Evolutionary conservation across 306 rosid genomes (phyloP).

Genomic region (Vachellia collinsii): DNA sequence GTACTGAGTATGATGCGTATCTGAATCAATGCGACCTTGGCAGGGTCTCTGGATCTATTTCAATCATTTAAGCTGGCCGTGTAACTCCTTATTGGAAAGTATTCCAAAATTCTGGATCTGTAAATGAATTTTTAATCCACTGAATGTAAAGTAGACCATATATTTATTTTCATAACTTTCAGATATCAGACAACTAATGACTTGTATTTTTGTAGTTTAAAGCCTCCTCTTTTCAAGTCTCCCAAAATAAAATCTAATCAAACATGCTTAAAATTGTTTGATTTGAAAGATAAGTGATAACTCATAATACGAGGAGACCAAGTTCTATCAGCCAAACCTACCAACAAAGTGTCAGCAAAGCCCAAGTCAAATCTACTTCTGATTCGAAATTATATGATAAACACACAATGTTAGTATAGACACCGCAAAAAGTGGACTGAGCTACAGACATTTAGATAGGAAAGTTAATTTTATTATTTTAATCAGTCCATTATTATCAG

Average conservation of each 20-base stretch:
- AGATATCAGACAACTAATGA: not conserved
- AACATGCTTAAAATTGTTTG: not conserved
- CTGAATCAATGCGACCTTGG: not conserved
- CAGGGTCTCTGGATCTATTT: not conserved
- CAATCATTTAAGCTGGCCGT: not conserved
- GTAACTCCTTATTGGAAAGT: not conserved
- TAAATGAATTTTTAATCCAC: not conserved
- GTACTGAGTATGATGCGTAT: not conserved
- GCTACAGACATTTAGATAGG: not conserved
- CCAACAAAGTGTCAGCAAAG: not conserved
- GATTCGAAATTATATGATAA: slow-evolving; percentile 14
- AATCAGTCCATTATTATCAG: not conserved
- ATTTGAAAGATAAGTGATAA: slow-evolving; percentile 10
- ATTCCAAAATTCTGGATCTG: not conserved
- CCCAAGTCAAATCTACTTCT: not conserved
- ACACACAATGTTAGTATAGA: not conserved
- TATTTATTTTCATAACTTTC: not conserved
- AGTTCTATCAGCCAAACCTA: slow-evolving; percentile 14
- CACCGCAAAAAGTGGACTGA: not conserved
- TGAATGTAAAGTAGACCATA: not conserved
- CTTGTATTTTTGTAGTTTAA: not conserved
- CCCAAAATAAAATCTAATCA: not conserved
- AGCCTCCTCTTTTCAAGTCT: not conserved
- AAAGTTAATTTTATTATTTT: not conserved
- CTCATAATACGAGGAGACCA: not conserved